These are phyloP conservation scores for Letharia lupina DNA, from an alignment of 495 filamentous ascomycete genomes.

Conservation along the genomic window DNA sequence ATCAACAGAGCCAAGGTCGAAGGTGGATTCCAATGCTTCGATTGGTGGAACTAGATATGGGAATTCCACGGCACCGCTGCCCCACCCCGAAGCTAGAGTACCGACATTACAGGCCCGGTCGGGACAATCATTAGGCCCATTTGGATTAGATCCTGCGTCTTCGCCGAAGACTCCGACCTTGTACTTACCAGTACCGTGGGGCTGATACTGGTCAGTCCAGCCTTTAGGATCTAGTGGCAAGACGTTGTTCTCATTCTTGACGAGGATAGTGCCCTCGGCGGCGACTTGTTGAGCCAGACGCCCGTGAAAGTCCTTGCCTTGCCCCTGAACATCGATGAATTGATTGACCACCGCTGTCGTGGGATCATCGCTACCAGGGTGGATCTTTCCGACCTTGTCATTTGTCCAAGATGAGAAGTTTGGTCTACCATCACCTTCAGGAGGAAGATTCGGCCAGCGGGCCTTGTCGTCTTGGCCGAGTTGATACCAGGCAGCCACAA, in stretches of 20 bases:
- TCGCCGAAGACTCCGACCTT: constrained; percentile 76
- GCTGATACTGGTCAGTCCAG: constrained; percentile 31
- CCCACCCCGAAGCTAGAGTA: constrained; percentile 82
- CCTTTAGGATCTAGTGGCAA: constrained; percentile 55
- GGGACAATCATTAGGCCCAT: constrained; percentile 65
- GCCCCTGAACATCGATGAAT: constrained; percentile 61
- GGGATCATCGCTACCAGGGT: constrained; percentile 54
- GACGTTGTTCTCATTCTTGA: constrained; percentile 64
- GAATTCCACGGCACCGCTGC: constrained; percentile 80
- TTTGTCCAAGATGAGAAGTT: constrained; percentile 92
- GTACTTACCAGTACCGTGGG: constrained; percentile 31
- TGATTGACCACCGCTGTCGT: constrained; percentile 61
- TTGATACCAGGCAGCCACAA: constrained; percentile 91
- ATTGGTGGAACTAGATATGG: constrained; percentile 69
- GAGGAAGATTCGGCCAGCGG: constrained; percentile 42
- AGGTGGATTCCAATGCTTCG: constrained; percentile 54
- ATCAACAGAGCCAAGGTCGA: constrained; percentile 51
- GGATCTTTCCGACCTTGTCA: constrained; percentile 54
- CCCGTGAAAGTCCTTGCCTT: constrained; percentile 55
- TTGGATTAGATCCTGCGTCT: constrained; percentile 53
- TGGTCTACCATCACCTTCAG: constrained; percentile 59
- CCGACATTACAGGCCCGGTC: constrained; percentile 78
- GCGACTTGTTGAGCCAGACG: constrained; percentile 63
- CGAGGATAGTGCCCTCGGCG: constrained; percentile 73
- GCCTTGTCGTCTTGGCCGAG: constrained; percentile 68